Evolutionary conservation across 2,329 filamentous ascomycete genomes (phyloP), one percentile per base, ranked within the genome.

Genomic region (Neofusicoccum laricinum): DNA sequence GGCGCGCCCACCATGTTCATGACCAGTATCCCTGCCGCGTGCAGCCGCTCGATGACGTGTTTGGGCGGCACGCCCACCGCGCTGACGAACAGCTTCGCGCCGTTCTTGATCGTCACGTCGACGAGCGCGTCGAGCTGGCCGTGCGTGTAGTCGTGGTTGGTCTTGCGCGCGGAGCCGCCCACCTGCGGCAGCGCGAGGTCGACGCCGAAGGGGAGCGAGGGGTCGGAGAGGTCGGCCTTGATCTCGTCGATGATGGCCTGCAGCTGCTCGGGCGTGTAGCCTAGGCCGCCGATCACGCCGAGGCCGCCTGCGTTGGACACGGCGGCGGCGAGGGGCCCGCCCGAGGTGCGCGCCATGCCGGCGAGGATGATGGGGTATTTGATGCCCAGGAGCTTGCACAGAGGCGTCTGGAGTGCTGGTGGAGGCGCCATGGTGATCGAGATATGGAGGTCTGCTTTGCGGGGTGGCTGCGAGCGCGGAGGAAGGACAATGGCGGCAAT

Each of bases 1-100:
- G 94, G 93, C 71, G 93, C 91, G 0, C 94, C 94, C 19, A 97
- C 93, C 93, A 97, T 97, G 77, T 97, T 97, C 93, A 97, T 97
- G 40, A 97, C 84, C 65, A 96, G 75, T 45, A 98, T 90, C 0
- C 90, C 91, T 0, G 90, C 89, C 8, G 84, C 83, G 73, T 98
- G 94, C 49, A 98, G 82, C 50, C 87, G 81, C 69, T 91, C 87
- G 64, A 97, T 90, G 4, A 93, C 86, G 64, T 81, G 77, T 50
- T 81, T 80, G 0, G 93, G 92, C 15, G 94, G 94, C 21, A 97
- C 90, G 8, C 94, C 94, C 0, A 97, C 93, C 1, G 94, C 94
- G 61, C 84, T 88, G 46, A 97, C 92, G 73, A 98, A 97, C 55
- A 97, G 79, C 73, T 84, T 87, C 7, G 94, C 92, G n/a, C 91